Conservation (phyloP, 139 green algal genomes). For the Coelastrella sp. region DNA sequence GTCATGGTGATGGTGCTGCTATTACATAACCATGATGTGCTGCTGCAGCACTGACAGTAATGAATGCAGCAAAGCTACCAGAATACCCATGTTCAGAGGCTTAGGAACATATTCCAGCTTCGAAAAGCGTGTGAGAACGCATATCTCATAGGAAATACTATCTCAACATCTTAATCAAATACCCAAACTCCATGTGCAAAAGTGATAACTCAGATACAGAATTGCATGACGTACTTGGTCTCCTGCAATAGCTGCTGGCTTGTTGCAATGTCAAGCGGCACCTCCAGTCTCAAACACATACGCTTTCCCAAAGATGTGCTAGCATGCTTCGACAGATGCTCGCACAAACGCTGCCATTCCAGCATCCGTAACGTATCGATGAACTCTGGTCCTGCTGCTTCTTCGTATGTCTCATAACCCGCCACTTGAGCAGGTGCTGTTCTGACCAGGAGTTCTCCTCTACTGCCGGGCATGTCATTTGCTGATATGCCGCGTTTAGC, state of each 20-base stretch:
- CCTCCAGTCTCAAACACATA: conserved; percentile 52
- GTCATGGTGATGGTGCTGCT: too few species aligned
- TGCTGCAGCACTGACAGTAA: not conserved
- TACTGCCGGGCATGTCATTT: not conserved
- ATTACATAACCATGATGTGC: too few species aligned
- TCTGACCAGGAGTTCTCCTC: not conserved
- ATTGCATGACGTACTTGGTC: conserved; percentile 61
- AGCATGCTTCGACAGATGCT: conserved; percentile 73
- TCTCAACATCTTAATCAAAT: not conserved
- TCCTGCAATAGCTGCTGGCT: conserved; percentile 64
- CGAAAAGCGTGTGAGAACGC: too few species aligned
- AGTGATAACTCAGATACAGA: not conserved
- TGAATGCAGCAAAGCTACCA: too few species aligned
- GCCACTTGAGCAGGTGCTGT: not conserved
- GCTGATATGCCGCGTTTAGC: too few species aligned
- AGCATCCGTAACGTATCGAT: conserved; percentile 70
- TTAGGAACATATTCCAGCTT: too few species aligned
- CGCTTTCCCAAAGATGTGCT: conserved; percentile 75
- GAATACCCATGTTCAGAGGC: too few species aligned
- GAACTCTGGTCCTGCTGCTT: conserved; percentile 59
- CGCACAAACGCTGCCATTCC: conserved; percentile 78
- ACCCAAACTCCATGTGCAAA: not conserved
- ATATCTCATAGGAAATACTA: too few species aligned
- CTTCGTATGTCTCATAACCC: not conserved
- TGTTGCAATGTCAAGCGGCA: conserved; percentile 45